Conservation (phyloP, 148 eudicot genomes). For the Fagopyrum esculentum region DNA sequence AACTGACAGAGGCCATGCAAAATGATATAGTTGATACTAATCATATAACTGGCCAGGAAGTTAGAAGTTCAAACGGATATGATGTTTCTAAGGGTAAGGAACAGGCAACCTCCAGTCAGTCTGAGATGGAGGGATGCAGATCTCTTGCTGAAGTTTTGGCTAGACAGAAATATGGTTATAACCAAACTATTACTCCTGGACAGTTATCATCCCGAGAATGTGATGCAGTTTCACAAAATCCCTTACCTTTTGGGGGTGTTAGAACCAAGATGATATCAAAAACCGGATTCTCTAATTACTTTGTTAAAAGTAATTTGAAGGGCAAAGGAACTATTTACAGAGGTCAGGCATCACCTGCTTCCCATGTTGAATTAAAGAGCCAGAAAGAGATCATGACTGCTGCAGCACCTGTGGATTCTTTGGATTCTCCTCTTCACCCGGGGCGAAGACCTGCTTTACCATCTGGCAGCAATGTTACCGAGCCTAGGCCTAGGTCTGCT, state of each 20-base stretch:
- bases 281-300: constrained; percentile 66
- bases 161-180: constrained; percentile 23
- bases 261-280: constrained; percentile 73
- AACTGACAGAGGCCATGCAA: constrained; percentile 26
- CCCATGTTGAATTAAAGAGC: constrained; percentile 19
- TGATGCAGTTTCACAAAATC: constrained; percentile 21
- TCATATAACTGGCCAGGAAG: constrained; percentile 33
- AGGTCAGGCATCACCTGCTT: constrained; percentile 34
- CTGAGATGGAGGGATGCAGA: constrained; percentile 27
- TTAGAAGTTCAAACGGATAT: constrained; percentile 23
- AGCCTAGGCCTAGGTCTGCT: not conserved
- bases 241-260: constrained; percentile 43
- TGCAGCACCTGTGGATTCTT: constrained; percentile 19
- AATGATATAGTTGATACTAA: constrained; percentile 38
- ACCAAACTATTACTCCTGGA: constrained; percentile 17
- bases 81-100: constrained; percentile 23
- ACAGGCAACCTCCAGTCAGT: constrained; percentile 20
- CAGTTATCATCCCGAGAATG: constrained; percentile 22
- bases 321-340: constrained; percentile 65
- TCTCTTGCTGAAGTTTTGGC: constrained; percentile 25
- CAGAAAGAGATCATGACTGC: constrained; percentile 22
- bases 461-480: constrained; percentile 9
- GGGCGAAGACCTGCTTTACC: constrained; percentile 16
- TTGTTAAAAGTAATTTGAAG: constrained; percentile 59
- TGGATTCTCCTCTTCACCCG: constrained; percentile 23